Evolutionary conservation across 2,329 filamentous ascomycete genomes (phyloP).

Genomic region (Trichoderma cornu-damae): DNA sequence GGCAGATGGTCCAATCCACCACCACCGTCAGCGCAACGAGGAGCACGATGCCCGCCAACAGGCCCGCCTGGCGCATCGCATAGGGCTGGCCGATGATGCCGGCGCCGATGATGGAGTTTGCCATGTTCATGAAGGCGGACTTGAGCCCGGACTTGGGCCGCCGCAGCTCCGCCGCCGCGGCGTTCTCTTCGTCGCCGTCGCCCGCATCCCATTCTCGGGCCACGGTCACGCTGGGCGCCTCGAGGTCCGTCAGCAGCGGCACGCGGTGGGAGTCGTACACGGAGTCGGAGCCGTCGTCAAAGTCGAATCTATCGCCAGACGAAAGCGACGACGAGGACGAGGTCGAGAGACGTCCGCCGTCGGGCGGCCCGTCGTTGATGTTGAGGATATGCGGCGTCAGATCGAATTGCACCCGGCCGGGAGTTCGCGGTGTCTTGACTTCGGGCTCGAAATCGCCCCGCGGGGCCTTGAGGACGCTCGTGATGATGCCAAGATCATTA

Average conservation of each 20-base stretch:
- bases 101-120: slow-evolving; percentile 89
- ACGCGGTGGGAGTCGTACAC: slow-evolving; percentile 51
- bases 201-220: slow-evolving; percentile 48
- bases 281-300: slow-evolving; percentile 44
- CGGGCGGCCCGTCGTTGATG: slow-evolving; percentile 24
- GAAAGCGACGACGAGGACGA: slow-evolving; percentile 18
- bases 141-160: slow-evolving; percentile 80
- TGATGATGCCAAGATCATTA: slow-evolving; percentile 26
- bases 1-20: slow-evolving; percentile 94
- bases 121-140: slow-evolving; percentile 99
- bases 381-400: slow-evolving; percentile 44
- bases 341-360: slow-evolving; percentile 10
- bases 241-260: slow-evolving; percentile 75
- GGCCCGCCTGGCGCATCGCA: slow-evolving; percentile 87
- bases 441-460: slow-evolving; percentile 21
- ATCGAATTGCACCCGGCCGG: slow-evolving; percentile 72
- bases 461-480: slow-evolving; percentile 22
- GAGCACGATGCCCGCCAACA: slow-evolving; percentile 72
- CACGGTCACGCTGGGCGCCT: slow-evolving; percentile 70
- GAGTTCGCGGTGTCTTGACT: slow-evolving; percentile 37
- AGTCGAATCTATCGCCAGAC: slow-evolving; percentile 43
- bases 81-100: slow-evolving; percentile 84
- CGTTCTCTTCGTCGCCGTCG: slow-evolving; percentile 37
- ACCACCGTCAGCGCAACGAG: slow-evolving; percentile 74
- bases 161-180: slow-evolving; percentile 49